Conservation (phyloP, 441 rosid genomes). For the Erysimum cheiri region DNA sequence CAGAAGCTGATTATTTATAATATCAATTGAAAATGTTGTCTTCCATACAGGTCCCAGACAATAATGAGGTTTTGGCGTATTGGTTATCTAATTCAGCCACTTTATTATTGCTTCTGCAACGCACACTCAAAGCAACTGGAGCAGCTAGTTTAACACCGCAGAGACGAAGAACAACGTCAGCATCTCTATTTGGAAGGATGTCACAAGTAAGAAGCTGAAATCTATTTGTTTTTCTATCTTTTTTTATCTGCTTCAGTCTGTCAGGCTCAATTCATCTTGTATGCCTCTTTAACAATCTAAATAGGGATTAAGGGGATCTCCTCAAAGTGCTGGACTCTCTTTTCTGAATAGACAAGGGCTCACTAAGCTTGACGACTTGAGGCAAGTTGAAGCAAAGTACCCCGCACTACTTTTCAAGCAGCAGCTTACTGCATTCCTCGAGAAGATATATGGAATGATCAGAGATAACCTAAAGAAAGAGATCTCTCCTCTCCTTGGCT, state of each 20-base stretch:
- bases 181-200: slow-evolving; percentile 99
- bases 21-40: slow-evolving; percentile 33
- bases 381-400: slow-evolving; percentile 99
- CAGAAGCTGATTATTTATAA: background rate
- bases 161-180: slow-evolving; percentile 88
- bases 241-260: slow-evolving; percentile 4
- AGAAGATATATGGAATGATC: slow-evolving; percentile 99
- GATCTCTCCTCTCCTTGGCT: slow-evolving; percentile 95
- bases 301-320: slow-evolving; percentile 90
- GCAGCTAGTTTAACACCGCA: slow-evolving; percentile 99
- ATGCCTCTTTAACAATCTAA: slow-evolving; percentile 29
- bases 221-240: slow-evolving; percentile 4
- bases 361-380: slow-evolving; percentile 83
- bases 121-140: slow-evolving; percentile 96
- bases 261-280: slow-evolving; percentile 21
- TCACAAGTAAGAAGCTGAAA: slow-evolving; percentile 74
- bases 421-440: slow-evolving; percentile 99
- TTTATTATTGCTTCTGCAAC: slow-evolving; percentile 91
- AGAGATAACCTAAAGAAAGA: slow-evolving; percentile 98
- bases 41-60: slow-evolving; percentile 78
- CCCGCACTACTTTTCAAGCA: slow-evolving; percentile 99
- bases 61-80: slow-evolving; percentile 83
- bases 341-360: slow-evolving; percentile 81
- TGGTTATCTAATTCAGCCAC: slow-evolving; percentile 99
- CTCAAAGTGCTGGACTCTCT: slow-evolving; percentile 93